A percentile compares a stretch with the other conserved stretches of the same genome.
Conservation (phyloP, 163 green algal genomes). For the Scenedesmus sp. region DNA sequence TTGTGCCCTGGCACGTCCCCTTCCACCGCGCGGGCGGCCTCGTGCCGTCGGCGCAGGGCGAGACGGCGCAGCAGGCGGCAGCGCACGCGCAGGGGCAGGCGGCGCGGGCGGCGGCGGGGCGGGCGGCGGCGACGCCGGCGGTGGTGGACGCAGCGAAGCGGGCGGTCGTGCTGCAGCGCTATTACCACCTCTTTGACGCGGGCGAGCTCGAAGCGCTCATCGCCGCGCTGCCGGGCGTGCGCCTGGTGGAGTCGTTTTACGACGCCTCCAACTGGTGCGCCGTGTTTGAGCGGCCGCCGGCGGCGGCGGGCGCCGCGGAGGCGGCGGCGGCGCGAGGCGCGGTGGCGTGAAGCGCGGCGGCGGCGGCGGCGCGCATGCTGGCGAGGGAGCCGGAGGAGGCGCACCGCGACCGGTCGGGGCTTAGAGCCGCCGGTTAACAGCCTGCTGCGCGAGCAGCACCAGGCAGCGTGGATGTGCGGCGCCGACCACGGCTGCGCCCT, state of each 20-base stretch:
- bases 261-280: slow-evolving; percentile 95
- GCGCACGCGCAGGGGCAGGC: slow-evolving; percentile 1
- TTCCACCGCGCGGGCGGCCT: slow-evolving; percentile 81
- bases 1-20: slow-evolving; percentile 98
- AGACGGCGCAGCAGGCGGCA: background rate
- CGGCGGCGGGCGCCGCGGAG: too few relatives aligned
- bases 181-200: slow-evolving; percentile 96
- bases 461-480: too few relatives aligned
- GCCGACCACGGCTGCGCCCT: too few relatives aligned
- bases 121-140: background rate
- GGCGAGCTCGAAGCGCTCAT: slow-evolving; percentile 86
- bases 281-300: slow-evolving; percentile 54
- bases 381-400: too few relatives aligned
- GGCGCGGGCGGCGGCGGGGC: background rate
- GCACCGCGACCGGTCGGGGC: too few relatives aligned
- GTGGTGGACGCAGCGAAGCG: slow-evolving; percentile 77
- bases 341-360: too few relatives aligned
- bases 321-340: too few relatives aligned
- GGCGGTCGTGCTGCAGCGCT: slow-evolving; percentile 90
- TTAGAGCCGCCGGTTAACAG: too few relatives aligned
- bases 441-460: too few relatives aligned
- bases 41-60: slow-evolving; percentile 32
- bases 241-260: slow-evolving; percentile 79
- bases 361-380: too few relatives aligned
- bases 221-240: slow-evolving; percentile 34